A percentile compares a stretch with the other conserved stretches of the same genome.
These are phyloP conservation scores for Erysimum cheiranthoides DNA, from an alignment of 345 rosid species.

Conservation along the genomic window DNA sequence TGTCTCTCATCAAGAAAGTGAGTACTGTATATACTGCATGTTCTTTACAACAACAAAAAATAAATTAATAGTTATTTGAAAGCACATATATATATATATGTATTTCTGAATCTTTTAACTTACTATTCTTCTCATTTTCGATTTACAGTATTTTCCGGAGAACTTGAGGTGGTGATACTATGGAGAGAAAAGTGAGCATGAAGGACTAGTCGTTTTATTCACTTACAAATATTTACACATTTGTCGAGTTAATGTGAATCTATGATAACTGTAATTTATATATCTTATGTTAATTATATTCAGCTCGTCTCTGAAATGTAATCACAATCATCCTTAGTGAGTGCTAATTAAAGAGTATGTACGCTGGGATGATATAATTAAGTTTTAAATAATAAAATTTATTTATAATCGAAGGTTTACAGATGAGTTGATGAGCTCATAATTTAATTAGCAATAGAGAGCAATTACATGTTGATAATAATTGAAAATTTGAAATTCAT, in stretches of 20 bases:
- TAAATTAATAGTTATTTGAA: not conserved
- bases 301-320: not conserved
- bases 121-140: not conserved
- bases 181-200: slow-evolving; percentile 1
- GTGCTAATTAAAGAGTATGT: not conserved
- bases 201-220: slow-evolving; percentile 3
- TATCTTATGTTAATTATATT: slow-evolving; percentile 4
- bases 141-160: slow-evolving; percentile 41
- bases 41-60: not conserved
- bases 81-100: not conserved
- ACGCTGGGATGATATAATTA: not conserved
- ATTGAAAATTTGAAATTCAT: no score
- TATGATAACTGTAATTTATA: slow-evolving; percentile 7
- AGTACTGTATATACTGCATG: slow-evolving; percentile 26
- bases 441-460: not conserved
- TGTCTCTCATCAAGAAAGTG: slow-evolving; percentile 65
- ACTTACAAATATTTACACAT: slow-evolving; percentile 14
- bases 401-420: not conserved
- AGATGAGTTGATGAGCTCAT: not conserved
- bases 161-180: slow-evolving; percentile 37
- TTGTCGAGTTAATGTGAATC: slow-evolving; percentile 18
- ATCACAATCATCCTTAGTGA: not conserved
- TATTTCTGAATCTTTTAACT: not conserved
- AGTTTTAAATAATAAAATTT: not conserved
- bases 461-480: not conserved